These are phyloP conservation scores for Cordia subcordata DNA, from an alignment of 257 asterid species.

Conservation along the genomic window DNA sequence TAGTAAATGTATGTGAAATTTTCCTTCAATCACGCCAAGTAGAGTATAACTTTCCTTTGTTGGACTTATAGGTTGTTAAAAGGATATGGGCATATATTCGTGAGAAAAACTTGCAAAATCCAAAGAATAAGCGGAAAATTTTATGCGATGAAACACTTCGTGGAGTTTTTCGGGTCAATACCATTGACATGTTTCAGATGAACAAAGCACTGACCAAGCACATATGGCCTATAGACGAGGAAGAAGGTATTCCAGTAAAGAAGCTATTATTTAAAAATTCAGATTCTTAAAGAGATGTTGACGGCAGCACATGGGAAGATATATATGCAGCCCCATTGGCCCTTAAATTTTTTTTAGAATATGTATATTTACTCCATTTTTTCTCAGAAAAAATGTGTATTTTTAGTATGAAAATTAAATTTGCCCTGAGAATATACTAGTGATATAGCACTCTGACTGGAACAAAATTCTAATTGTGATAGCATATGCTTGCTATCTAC, in stretches of 20 bases:
- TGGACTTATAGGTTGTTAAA: slow-evolving; percentile 38
- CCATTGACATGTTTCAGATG: slow-evolving; percentile 48
- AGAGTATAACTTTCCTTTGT: not conserved
- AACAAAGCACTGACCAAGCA: slow-evolving; percentile 35
- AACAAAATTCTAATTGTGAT: too few species aligned
- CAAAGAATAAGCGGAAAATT: slow-evolving; percentile 35
- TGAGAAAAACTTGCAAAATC: slow-evolving; percentile 41
- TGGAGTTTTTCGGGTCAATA: slow-evolving; percentile 27
- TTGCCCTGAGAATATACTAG: too few species aligned
- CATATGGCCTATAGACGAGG: slow-evolving; percentile 39
- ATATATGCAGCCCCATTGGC: too few species aligned
- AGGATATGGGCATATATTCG: slow-evolving; percentile 43
- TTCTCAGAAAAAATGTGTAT: too few species aligned
- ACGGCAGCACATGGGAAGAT: too few species aligned
- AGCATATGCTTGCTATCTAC: too few species aligned
- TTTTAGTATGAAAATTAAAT: too few species aligned
- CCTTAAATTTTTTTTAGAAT: too few species aligned
- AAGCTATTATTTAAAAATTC: not conserved
- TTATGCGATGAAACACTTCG: slow-evolving; percentile 34
- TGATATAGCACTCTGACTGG: too few species aligned
- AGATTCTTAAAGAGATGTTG: too few species aligned
- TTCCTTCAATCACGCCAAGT: not conserved
- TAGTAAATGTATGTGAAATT: not conserved
- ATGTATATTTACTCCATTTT: too few species aligned
- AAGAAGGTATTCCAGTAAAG: slow-evolving; percentile 16